phyloP scores from a whole-genome alignment of 2,329 filamentous ascomycete genomes.

The Knoxdaviesia proteae region DNA sequence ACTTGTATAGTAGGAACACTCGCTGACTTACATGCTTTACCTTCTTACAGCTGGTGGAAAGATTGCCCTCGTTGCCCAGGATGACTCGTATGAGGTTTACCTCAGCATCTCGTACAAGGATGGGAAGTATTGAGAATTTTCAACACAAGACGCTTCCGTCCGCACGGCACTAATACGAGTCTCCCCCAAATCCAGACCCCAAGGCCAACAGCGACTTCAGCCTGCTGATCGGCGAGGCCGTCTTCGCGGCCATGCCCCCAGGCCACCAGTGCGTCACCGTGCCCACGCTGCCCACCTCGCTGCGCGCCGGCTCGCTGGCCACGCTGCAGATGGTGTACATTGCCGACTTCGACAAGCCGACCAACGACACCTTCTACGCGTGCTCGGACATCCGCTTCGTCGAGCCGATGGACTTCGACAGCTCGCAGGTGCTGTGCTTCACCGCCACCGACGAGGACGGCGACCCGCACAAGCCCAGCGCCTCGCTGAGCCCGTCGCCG shows the following conservation, averaged over 20 bases:
- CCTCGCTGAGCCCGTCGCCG: no score
- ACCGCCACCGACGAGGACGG: constrained; percentile 15
- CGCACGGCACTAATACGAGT: not conserved
- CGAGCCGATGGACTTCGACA: constrained; percentile 13
- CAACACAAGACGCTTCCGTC: not conserved
- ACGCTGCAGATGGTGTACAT: constrained; percentile 27
- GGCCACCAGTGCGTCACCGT: constrained; percentile 25
- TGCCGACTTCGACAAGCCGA: constrained; percentile 11
- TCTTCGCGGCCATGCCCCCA: constrained; percentile 17
- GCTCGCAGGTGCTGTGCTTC: constrained; percentile 17
- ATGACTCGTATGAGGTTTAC: constrained; percentile 32
- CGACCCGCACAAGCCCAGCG: no score
- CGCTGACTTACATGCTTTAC: no score
- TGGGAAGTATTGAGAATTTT: constrained; percentile 14
- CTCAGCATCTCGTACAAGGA: constrained; percentile 30
- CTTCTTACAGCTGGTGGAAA: constrained; percentile 17
- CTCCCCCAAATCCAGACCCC: constrained; percentile 12
- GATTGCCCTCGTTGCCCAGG: constrained; percentile 33
- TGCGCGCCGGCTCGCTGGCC: constrained; percentile 20
- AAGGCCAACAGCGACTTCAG: constrained; percentile 18
- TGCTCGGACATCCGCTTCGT: constrained; percentile 27
- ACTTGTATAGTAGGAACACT: no score
- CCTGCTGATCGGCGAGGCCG: constrained; percentile 14
- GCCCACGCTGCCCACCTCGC: constrained; percentile 12
- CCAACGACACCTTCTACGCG: constrained; percentile 25